Conservation (phyloP, 73 alveolate species). For the Paramecium octaurelia region DNA sequence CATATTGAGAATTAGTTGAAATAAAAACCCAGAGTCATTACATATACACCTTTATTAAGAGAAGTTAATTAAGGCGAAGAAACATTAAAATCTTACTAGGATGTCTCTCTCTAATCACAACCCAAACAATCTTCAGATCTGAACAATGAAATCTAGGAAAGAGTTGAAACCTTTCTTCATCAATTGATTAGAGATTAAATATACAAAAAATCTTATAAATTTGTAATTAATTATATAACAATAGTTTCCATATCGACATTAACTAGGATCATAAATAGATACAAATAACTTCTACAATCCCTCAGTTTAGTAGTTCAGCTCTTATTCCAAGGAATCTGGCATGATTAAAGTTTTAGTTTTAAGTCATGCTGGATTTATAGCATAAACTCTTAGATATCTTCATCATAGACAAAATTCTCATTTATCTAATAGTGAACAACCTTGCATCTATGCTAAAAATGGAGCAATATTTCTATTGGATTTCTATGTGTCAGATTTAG, state of each 20-base stretch:
- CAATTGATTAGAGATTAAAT: neutral
- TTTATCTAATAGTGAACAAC: neutral
- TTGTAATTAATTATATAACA: constrained; percentile 8
- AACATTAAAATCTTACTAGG: neutral
- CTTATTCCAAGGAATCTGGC: neutral
- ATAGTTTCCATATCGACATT: neutral
- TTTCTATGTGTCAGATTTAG: neutral
- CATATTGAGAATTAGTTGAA: neutral
- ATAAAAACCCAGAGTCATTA: neutral
- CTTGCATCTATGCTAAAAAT: neutral
- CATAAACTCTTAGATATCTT: neutral
- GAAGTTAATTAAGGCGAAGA: constrained; percentile 12
- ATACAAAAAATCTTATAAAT: neutral
- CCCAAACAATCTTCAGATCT: neutral
- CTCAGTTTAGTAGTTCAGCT: neutral
- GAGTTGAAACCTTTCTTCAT: neutral
- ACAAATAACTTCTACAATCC: neutral
- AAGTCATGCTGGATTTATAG: constrained; percentile 43
- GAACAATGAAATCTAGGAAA: neutral
- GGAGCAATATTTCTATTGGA: neutral
- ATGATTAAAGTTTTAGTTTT: neutral
- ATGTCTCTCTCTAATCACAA: neutral
- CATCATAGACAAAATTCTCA: neutral
- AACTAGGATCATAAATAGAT: neutral
- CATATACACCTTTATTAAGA: constrained; percentile 15